These are phyloP conservation scores for Schizochytrium sp. DNA, from an alignment of 108 stramenopile species.

Conservation along the genomic window DNA sequence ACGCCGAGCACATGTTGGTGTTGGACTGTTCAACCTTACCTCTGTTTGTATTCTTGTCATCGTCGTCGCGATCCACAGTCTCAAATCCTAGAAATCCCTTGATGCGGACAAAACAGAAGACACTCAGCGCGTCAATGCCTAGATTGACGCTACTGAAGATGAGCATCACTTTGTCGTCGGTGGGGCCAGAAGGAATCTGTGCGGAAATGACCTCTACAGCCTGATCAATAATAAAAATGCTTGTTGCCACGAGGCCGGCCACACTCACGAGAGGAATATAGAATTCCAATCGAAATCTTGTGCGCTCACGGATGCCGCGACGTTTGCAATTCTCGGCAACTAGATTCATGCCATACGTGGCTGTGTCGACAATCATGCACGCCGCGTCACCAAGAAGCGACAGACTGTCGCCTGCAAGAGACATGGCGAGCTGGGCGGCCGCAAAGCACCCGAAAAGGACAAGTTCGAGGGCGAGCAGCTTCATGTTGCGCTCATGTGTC, in stretches of 20 bases:
- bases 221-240: not conserved
- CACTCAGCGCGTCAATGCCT: not conserved
- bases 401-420: not conserved
- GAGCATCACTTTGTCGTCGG: not conserved
- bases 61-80: not conserved
- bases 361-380: not conserved
- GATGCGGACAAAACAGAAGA: not conserved
- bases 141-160: not conserved
- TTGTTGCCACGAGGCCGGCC: not conserved
- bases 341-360: not conserved
- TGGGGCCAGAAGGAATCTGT: no score
- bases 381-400: constrained; percentile 9
- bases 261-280: not conserved
- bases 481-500: not conserved
- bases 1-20: constrained; percentile 22
- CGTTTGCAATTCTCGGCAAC: not conserved
- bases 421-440: not conserved
- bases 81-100: not conserved
- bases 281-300: not conserved
- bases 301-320: not conserved
- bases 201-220: not conserved
- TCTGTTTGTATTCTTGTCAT: no score
- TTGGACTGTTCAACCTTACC: not conserved
- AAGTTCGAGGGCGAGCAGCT: not conserved
- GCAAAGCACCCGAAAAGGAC: not conserved